These are phyloP conservation scores for Cyberlindnera nakhonratchasimensis DNA, from an alignment of 805 yeast species.

Conservation along the genomic window DNA sequence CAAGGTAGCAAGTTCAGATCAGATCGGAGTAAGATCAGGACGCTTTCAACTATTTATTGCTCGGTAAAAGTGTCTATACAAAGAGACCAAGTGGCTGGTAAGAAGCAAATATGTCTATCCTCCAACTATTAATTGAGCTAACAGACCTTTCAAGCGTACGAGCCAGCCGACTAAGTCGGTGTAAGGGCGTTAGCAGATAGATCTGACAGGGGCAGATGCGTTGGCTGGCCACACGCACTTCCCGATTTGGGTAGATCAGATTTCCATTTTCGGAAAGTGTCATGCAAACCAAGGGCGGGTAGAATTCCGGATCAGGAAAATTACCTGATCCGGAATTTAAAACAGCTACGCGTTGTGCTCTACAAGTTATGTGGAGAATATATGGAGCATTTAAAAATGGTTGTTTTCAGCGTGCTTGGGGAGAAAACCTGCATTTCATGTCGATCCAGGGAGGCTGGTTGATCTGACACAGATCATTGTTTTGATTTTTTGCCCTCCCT, in stretches of 20 bases:
- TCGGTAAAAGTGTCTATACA: background rate
- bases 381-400: no score
- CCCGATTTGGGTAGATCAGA: conserved; percentile 14
- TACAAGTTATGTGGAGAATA: no score
- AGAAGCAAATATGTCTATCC: background rate
- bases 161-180: background rate
- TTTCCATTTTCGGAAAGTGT: conserved; percentile 6
- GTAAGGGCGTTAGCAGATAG: background rate
- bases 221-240: conserved; percentile 6
- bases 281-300: conserved; percentile 6
- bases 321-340: background rate
- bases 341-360: background rate
- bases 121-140: no score
- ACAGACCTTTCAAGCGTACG: no score
- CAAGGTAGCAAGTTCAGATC: background rate
- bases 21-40: conserved; percentile 5
- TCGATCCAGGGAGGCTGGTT: no score
- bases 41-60: conserved; percentile 2
- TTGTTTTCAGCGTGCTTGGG: no score
- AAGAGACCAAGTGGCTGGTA: conserved; percentile 3
- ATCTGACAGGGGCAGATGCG: conserved; percentile 2
- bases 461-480: no score
- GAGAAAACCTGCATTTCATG: no score
- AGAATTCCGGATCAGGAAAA: conserved; percentile 6
- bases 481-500: no score